These are phyloP conservation scores for Hydnomerulius pinastri DNA, from an alignment of 768 basidiomycete genomes.

Conservation along the genomic window DNA sequence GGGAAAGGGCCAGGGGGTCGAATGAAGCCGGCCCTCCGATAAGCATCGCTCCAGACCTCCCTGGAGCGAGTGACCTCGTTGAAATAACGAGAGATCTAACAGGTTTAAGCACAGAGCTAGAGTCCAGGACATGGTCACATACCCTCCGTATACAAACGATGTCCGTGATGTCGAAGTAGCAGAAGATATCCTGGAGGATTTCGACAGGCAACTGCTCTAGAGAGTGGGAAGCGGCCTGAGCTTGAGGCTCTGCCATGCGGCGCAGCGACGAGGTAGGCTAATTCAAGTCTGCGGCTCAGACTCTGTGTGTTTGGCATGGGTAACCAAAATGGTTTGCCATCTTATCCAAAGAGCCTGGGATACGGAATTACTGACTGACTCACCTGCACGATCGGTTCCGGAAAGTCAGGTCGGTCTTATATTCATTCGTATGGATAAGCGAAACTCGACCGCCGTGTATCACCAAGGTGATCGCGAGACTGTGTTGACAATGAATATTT, in stretches of 20 bases:
- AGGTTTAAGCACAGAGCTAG: not conserved
- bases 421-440: too few species aligned
- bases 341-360: too few species aligned
- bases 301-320: too few species aligned
- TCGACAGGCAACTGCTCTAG: constrained; percentile 17
- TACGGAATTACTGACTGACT: too few species aligned
- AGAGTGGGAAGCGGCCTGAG: not conserved
- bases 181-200: constrained; percentile 8
- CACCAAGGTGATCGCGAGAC: too few species aligned
- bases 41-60: constrained; percentile 18
- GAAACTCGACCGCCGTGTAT: too few species aligned
- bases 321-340: too few species aligned
- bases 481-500: too few species aligned
- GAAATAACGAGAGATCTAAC: constrained; percentile 14
- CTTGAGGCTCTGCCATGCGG: not conserved
- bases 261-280: too few species aligned
- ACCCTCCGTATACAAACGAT: constrained; percentile 19
- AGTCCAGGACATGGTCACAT: not conserved
- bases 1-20: constrained; percentile 19
- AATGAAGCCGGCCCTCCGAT: constrained; percentile 14
- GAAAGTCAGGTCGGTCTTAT: too few species aligned
- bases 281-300: too few species aligned
- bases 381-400: too few species aligned
- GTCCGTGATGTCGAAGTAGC: constrained; percentile 18
- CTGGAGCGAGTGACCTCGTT: constrained; percentile 5